Base-by-base conservation (phyloP, 352 stramenopile genomes). In the Phytophthora sojae region DNA sequence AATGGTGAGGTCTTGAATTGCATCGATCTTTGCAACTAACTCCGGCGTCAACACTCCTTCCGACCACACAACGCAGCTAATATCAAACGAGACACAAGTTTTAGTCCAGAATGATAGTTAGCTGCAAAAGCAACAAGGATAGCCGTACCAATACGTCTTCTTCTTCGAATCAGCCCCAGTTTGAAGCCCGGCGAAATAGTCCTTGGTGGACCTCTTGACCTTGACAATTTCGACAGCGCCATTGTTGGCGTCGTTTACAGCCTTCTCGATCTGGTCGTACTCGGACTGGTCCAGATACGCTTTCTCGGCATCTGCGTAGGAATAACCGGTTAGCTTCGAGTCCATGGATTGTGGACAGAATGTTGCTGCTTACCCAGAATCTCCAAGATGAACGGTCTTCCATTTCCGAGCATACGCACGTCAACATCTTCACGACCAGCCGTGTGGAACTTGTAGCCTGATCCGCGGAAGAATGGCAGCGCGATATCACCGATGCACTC, bases 381-480 rank as follows among this genome's bases (percentile, higher is more conserved):
- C 71, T 97, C 90, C 47, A 97, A 79, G 59, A 97, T 97, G 68
- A 98, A 98, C 15, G 94, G 95, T 1, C 95, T 88, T 54, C 95
- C 95, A 44, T 97, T 96, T 55, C 97, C 86, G 12, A 99, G 77
- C 97, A 99, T 99, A 42, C 97, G 84, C 32, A 99, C 97, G 75
- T 99, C 97, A 44, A 99, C 93, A 79, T 99, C 97, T 83, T 99
- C 97, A 57, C 97, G 90, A 21, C 97, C 97, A 6, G 95, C 96
- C 1, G 94, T 98, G 84, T 99, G 96, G 62, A 99, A 99, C 72
- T 99, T 99, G 79, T 95, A 96, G 45, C 83, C 70, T 42, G 76
- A 68, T 9, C 85, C 86, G 3, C 86, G 61, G 58, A 94, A 93
- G 54, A 86, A 86, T 7, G 87, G 78, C 54, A 91, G 49, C 23